Percentiles rank a stretch among this genome's conserved stretches.
phyloP scores from a whole-genome alignment of 2,329 filamentous ascomycete species.

The Drechmeria coniospora region DNA sequence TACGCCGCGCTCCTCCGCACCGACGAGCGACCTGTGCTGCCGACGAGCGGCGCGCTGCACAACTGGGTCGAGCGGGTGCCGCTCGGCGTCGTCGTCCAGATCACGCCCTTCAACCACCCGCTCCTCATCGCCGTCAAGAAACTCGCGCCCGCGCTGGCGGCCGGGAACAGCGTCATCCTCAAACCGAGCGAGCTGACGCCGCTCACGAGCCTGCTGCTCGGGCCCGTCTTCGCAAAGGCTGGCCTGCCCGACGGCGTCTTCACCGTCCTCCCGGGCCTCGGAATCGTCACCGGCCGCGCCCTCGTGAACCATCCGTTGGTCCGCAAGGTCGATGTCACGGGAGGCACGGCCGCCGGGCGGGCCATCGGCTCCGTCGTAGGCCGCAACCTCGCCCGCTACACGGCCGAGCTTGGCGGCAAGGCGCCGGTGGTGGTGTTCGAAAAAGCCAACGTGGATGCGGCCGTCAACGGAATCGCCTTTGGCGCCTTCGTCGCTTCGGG shows the following conservation, averaged over 20 bases:
- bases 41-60: slow-evolving; percentile 44
- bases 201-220: slow-evolving; percentile 43
- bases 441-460: slow-evolving; percentile 47
- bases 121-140: slow-evolving; percentile 44
- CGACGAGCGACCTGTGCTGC: slow-evolving; percentile 50
- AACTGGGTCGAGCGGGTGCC: slow-evolving; percentile 40
- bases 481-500: slow-evolving; percentile 40
- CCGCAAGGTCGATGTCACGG: slow-evolving; percentile 60
- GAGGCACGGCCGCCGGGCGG: slow-evolving; percentile 55
- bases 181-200: slow-evolving; percentile 51
- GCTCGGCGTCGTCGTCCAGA: slow-evolving; percentile 40
- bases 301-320: slow-evolving; percentile 36
- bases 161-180: slow-evolving; percentile 42
- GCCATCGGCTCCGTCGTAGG: slow-evolving; percentile 51
- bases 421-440: slow-evolving; percentile 53
- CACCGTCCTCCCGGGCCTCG: slow-evolving; percentile 43
- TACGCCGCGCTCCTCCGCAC: slow-evolving; percentile 53
- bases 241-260: slow-evolving; percentile 58
- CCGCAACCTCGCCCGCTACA: slow-evolving; percentile 53
- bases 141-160: slow-evolving; percentile 42
- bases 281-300: slow-evolving; percentile 33
- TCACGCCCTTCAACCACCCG: slow-evolving; percentile 45
- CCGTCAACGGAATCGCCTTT: slow-evolving; percentile 53
- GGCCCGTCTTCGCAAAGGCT: slow-evolving; percentile 45
- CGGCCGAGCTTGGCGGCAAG: slow-evolving; percentile 59